Percentiles rank a stretch among this genome's conserved stretches.
These are phyloP conservation scores for Aureobasidium sp. DNA, from an alignment of 2,329 filamentous ascomycete species.

Conservation along the genomic window DNA sequence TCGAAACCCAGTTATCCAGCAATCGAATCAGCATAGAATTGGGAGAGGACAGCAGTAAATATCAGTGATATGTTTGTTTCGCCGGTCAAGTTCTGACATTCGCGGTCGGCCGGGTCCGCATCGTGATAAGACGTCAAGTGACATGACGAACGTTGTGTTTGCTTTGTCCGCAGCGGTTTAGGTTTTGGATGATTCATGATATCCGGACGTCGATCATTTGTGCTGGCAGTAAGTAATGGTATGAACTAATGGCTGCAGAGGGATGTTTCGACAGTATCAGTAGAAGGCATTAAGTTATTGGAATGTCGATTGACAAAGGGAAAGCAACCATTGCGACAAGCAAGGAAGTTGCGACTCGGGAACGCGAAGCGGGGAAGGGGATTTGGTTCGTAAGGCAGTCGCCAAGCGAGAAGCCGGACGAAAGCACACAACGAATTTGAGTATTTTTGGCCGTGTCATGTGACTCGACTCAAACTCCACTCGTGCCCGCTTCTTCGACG, in stretches of 20 bases:
- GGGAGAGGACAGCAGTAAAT: background rate
- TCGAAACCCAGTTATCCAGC: background rate
- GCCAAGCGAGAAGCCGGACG: conserved; percentile 4
- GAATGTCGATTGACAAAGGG: background rate
- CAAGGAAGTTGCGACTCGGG: background rate
- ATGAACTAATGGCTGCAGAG: background rate
- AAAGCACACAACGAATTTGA: background rate
- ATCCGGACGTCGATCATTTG: background rate
- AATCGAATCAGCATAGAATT: background rate
- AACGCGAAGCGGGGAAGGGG: no score
- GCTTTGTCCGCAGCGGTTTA: conserved; percentile 8
- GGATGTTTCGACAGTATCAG: background rate
- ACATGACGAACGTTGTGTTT: conserved; percentile 6
- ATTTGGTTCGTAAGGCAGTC: background rate
- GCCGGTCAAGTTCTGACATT: no score
- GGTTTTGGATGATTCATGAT: conserved; percentile 4
- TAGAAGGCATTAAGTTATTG: background rate
- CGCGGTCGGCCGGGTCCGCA: background rate
- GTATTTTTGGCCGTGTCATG: background rate
- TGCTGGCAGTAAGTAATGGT: background rate
- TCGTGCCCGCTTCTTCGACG: background rate
- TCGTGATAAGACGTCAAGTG: conserved; percentile 6
- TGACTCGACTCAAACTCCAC: background rate
- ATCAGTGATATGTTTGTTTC: background rate
- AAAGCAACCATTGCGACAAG: background rate